Evolutionary conservation across 768 basidiomycete species (phyloP), one percentile per base, ranked within the genome.

Genomic region (Lactarius tabidus): DNA sequence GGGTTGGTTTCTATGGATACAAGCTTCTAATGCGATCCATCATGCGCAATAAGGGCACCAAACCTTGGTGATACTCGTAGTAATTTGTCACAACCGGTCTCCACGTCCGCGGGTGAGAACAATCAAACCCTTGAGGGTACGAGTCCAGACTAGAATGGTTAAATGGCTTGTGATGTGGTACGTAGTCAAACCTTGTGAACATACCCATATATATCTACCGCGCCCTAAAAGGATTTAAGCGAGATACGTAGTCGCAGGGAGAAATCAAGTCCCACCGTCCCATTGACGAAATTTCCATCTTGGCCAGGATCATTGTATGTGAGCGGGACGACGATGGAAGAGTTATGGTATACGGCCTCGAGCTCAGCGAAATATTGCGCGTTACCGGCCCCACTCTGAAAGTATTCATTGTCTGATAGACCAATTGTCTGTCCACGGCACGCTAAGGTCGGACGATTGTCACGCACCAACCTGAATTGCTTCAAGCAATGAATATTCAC

Each of bases 51-150:
- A 43, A 55, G 36, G 52, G 52, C 26, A 66, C 66, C 69, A 70
- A 72, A 70, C 75, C 63, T 67, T 75, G 45, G 71, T 92, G 91
- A 68, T 91, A 93, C 18, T 76, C 71, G 60, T 86, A 81, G 70
- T 91, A 91, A 67, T 80, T 83, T 2, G 83, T 82, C 0, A 78
- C 77, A n/a, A 93, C 82, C 2, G 82, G 82, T 15, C 72, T 81
- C 92, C 91, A 93, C 0, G 66, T 71, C 1, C 78, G 77, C 2
- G 91, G 89, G 66, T 88, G 81, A 0, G 89, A 89, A 72, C 91
- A 93, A 70, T 93, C 91, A 70, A 91, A 93, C 0, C 81, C 78
- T 78, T 92, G 89, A 1, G 90, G 89, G 66, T 92, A 92, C 0
- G 84, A 81, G 70, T 91, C 91, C 64, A 70, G 31, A 31, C 62